phyloP scores from a whole-genome alignment of 2,329 filamentous ascomycete genomes.

The Helminthosporium solani region DNA sequence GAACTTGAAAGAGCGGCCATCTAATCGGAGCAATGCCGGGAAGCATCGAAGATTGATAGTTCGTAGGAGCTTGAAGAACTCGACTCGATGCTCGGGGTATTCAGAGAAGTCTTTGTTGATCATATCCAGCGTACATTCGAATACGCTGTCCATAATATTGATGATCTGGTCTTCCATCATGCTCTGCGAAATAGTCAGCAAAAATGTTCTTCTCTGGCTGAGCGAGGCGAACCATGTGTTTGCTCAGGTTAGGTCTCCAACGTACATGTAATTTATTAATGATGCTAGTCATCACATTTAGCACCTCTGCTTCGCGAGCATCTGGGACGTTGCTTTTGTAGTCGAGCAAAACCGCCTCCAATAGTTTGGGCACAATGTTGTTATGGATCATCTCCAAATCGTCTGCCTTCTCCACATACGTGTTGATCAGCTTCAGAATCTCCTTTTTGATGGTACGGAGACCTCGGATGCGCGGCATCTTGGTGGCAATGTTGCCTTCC shows the following conservation, averaged over 20 bases:
- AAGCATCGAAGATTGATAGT: conserved; percentile 98
- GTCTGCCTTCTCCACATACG: conserved; percentile 96
- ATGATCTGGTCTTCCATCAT: conserved; percentile 99
- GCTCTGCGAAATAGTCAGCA: conserved; percentile 55
- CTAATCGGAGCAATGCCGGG: conserved; percentile 87
- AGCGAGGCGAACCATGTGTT: conserved; percentile 48
- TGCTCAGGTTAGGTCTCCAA: conserved; percentile 56
- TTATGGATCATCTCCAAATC: conserved; percentile 89
- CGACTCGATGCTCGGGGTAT: conserved; percentile 97
- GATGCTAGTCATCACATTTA: conserved; percentile 97
- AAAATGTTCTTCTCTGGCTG: conserved; percentile 7
- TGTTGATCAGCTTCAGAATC: conserved; percentile 96
- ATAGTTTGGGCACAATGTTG: conserved; percentile 91
- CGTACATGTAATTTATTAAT: conserved; percentile 94
- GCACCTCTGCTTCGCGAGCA: conserved; percentile 91
- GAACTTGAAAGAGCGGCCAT: conserved; percentile 97
- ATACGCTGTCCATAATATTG: conserved; percentile 96
- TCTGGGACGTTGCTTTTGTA: conserved; percentile 97
- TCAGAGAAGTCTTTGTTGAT: conserved; percentile 99
- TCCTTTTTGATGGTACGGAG: conserved; percentile 99
- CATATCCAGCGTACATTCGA: conserved; percentile 98
- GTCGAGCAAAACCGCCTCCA: conserved; percentile 91
- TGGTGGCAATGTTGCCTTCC: conserved; percentile 90
- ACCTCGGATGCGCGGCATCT: conserved; percentile 94
- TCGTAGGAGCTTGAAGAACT: conserved; percentile 96